These are phyloP conservation scores for Murraya koenigii DNA, from an alignment of 345 rosid genomes.

Conservation along the genomic window DNA sequence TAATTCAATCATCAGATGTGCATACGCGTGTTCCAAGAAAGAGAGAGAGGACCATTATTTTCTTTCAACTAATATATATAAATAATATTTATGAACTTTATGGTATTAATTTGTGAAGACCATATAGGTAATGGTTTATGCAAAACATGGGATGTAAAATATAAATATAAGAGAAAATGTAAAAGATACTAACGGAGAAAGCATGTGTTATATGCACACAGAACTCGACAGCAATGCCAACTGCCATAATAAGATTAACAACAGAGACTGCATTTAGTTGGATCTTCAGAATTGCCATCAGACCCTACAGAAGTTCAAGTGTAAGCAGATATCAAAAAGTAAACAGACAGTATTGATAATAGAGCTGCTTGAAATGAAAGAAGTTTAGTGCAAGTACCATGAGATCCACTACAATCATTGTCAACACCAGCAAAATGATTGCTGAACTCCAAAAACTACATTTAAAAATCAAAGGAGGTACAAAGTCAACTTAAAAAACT, in stretches of 20 bases:
- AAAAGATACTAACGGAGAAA: constrained; percentile 65
- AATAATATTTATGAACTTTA: too few relatives aligned
- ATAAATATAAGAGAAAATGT: neutral
- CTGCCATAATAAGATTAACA: constrained; percentile 94
- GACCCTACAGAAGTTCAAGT: constrained; percentile 65
- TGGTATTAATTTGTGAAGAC: neutral
- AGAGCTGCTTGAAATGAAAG: neutral
- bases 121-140: neutral
- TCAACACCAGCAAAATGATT: constrained; percentile 80
- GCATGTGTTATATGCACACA: constrained; percentile 94
- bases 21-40: neutral
- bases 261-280: constrained; percentile 96
- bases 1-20: neutral
- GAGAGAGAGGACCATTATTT: neutral
- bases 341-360: neutral
- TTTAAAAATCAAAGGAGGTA: constrained; percentile 14
- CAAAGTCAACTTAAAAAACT: neutral
- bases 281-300: constrained; percentile 82
- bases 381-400: constrained; percentile 45
- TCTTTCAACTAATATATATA: neutral
- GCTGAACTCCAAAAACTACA: constrained; percentile 90
- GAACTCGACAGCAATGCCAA: constrained; percentile 94
- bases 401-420: constrained; percentile 85
- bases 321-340: constrained; percentile 9
- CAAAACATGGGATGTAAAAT: neutral